These are phyloP conservation scores for Malbranchea zuffiana DNA, from an alignment of 2,329 filamentous ascomycete genomes.

Conservation along the genomic window DNA sequence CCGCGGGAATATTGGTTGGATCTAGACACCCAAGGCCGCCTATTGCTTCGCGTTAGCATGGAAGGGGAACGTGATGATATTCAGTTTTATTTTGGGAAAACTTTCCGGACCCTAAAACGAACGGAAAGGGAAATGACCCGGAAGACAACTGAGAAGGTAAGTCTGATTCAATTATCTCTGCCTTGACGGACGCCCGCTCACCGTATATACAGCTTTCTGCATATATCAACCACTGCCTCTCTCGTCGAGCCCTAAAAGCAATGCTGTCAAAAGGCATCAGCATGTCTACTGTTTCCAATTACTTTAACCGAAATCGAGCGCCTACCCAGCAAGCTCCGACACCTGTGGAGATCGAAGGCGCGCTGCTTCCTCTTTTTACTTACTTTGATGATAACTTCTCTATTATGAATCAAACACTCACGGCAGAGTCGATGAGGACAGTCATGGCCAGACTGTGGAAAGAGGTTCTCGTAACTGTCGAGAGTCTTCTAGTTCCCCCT, in stretches of 20 bases:
- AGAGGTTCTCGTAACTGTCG: slow-evolving; percentile 85
- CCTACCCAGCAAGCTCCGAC: slow-evolving; percentile 48
- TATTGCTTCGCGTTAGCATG: slow-evolving; percentile 91
- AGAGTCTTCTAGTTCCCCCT: slow-evolving; percentile 80
- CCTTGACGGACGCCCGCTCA: slow-evolving; percentile 5
- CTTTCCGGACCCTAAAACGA: slow-evolving; percentile 87
- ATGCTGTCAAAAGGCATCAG: slow-evolving; percentile 63
- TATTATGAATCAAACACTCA: slow-evolving; percentile 95
- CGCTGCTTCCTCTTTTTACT: slow-evolving; percentile 71
- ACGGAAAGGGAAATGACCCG: slow-evolving; percentile 97
- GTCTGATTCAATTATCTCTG: slow-evolving; percentile 15
- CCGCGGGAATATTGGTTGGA: slow-evolving; percentile 97
- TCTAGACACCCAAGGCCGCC: slow-evolving; percentile 82
- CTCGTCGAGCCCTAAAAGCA: slow-evolving; percentile 63
- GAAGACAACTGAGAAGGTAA: slow-evolving; percentile 92
- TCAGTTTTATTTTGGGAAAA: slow-evolving; percentile 95
- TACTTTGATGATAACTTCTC: slow-evolving; percentile 99
- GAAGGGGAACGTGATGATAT: slow-evolving; percentile 97
- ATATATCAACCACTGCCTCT: slow-evolving; percentile 84
- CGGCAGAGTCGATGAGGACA: slow-evolving; percentile 90
- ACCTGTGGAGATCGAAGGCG: slow-evolving; percentile 64
- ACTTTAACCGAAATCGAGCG: slow-evolving; percentile 45
- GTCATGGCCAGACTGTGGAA: slow-evolving; percentile 99
- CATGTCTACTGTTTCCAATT: slow-evolving; percentile 62
- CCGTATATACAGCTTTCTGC: slow-evolving; percentile 57